Conservation (phyloP, 805 yeast species). For the Sugiyamaella marilandica region DNA sequence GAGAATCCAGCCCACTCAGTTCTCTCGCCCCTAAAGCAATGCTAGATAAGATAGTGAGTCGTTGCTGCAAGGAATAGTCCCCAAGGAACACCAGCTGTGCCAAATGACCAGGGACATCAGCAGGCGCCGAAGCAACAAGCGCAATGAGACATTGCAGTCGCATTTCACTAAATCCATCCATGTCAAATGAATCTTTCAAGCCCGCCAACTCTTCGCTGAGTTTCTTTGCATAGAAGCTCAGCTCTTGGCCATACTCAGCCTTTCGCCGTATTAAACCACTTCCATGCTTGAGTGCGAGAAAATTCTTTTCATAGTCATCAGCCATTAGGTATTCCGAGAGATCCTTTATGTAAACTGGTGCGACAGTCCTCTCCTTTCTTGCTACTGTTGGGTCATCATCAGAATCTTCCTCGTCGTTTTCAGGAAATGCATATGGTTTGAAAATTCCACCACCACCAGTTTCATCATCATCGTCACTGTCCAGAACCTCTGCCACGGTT, state of each 20-base stretch:
- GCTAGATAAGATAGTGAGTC: slow-evolving; percentile 64
- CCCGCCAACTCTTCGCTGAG: slow-evolving; percentile 50
- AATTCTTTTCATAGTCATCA: slow-evolving; percentile 46
- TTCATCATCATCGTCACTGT: slow-evolving; percentile 24
- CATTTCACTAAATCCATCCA: slow-evolving; percentile 56
- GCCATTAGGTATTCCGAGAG: slow-evolving; percentile 52
- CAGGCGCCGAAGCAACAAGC: slow-evolving; percentile 52
- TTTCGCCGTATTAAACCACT: slow-evolving; percentile 65
- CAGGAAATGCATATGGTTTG: slow-evolving; percentile 24
- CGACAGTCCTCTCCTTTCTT: slow-evolving; percentile 34
- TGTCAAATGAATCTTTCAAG: slow-evolving; percentile 52
- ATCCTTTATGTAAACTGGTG: slow-evolving; percentile 71
- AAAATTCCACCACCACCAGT: slow-evolving; percentile 19
- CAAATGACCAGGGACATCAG: slow-evolving; percentile 32
- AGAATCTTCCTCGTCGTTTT: slow-evolving; percentile 45
- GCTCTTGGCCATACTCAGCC: slow-evolving; percentile 53
- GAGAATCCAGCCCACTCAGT: slow-evolving; percentile 58
- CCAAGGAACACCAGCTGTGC: slow-evolving; percentile 53
- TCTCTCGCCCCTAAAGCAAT: slow-evolving; percentile 71
- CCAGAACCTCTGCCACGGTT: slow-evolving; percentile 12
- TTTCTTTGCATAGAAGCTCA: slow-evolving; percentile 52
- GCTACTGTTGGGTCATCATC: slow-evolving; percentile 42
- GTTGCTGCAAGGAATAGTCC: slow-evolving; percentile 76
- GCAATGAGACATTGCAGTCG: slow-evolving; percentile 63
- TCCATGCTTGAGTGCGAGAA: slow-evolving; percentile 46